Percentiles rank a stretch among this genome's conserved stretches.
Evolutionary conservation across 768 basidiomycete genomes (phyloP).

Genomic region (Leucosporidium creatinivorum): DNA sequence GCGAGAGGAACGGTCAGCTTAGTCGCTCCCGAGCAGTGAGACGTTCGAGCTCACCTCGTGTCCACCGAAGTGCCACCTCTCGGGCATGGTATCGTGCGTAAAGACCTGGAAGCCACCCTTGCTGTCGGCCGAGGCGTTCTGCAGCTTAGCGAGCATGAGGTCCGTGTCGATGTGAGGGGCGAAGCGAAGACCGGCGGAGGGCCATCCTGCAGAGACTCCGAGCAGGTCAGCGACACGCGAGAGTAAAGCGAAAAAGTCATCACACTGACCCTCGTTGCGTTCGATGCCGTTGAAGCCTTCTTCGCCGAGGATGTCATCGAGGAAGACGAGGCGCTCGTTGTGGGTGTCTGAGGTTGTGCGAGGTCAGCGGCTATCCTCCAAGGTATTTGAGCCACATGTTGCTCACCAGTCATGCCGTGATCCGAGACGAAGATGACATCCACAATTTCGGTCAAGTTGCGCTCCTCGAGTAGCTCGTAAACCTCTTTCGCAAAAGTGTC

Average conservation of each 20-base stretch:
- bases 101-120: slow-evolving; percentile 71
- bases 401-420: slow-evolving; percentile 31
- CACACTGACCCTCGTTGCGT: slow-evolving; percentile 57
- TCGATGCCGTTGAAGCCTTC: slow-evolving; percentile 57
- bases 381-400: no score
- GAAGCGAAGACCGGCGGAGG: slow-evolving; percentile 78
- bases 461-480: slow-evolving; percentile 54
- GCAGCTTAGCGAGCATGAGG: slow-evolving; percentile 53
- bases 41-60: slow-evolving; percentile 18
- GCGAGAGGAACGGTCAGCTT: slow-evolving; percentile 25
- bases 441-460: slow-evolving; percentile 74
- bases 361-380: no score
- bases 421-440: slow-evolving; percentile 72
- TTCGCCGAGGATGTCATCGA: slow-evolving; percentile 70
- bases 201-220: slow-evolving; percentile 56
- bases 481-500: slow-evolving; percentile 69
- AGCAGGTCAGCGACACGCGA: no score
- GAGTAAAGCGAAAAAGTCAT: no score
- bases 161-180: slow-evolving; percentile 52
- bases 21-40: no score
- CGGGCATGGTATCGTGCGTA: slow-evolving; percentile 72
- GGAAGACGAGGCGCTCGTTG: slow-evolving; percentile 62
- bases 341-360: slow-evolving; percentile 83
- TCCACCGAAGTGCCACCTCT: slow-evolving; percentile 63
- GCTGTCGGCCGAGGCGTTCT: slow-evolving; percentile 48